Evolutionary conservation across 164 flowering plant species (phyloP), one percentile per base, ranked within the genome.

Genomic region (Dillenia suffruticosa): DNA sequence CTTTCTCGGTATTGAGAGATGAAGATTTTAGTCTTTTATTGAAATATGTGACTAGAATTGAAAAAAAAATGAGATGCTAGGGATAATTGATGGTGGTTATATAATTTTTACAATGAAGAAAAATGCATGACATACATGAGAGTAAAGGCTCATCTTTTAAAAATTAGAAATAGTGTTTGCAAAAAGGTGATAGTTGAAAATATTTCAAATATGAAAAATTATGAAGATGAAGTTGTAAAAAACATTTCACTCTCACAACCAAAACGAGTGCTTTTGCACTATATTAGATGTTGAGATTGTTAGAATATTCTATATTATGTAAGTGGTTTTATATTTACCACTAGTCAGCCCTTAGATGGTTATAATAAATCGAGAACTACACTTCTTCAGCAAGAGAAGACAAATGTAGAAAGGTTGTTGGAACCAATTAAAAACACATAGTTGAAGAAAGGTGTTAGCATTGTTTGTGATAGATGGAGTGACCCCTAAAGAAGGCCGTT

Each of bases 331-430:
- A 1, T 22, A 45, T 46, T 2, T 58, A 43, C 62, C 11, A 26
- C 62, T 9, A 26, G 17, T 10, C 3, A 47, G 46, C 1, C 9
- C 12, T 8, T 58, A 8, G 51, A 0, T 10, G 51, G 9, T 0
- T 63, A 55, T 43, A 63, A 63, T 46, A 10, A 8, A 10, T 52
- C 56, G 15, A 22, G 9, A 13, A 63, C 53, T 6, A 63, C 52
- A 1, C 11, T 63, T 4, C 17, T 55, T 2, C 24, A 44, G 14
- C 10, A 56, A 46, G 58, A 55, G 17, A 63, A 46, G 26, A 43
- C 48, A 46, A 16, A 63, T 26, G 46, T 55, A 26, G 67, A 63
- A 12, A 55, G 46, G 53, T 26, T 46, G 14, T 48, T 63, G 12
- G 10, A 46, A 12, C 59, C 59, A 9, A 46, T 63, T 8, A 56